Conservation (phyloP, 257 asterid genomes). For the Solanum bukasovii region DNA sequence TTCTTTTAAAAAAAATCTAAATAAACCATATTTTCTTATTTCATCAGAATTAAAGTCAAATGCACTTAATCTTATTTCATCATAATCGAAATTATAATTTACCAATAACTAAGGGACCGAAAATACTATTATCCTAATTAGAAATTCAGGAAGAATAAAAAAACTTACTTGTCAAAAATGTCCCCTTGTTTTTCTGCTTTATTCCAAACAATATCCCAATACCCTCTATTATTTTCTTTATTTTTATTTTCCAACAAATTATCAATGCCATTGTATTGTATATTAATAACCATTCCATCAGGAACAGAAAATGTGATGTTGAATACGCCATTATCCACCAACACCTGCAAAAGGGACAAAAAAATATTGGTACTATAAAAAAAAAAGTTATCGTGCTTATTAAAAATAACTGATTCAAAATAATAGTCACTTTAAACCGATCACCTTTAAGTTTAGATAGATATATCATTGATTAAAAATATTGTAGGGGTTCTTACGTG, state of each 20-base stretch:
- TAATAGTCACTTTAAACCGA: neutral
- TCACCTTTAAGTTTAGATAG: neutral
- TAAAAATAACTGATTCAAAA: neutral
- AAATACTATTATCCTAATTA: neutral
- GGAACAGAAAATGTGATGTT: constrained; percentile 51
- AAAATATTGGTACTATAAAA: neutral
- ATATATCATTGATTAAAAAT: neutral
- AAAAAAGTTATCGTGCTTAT: neutral
- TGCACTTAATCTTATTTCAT: neutral
- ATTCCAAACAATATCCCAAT: constrained; percentile 85
- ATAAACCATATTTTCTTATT: neutral
- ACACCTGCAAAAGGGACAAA: constrained; percentile 21
- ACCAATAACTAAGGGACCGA: neutral
- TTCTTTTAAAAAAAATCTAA: neutral
- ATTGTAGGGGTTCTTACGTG: constrained; percentile 7
- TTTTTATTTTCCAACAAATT: constrained; percentile 41
- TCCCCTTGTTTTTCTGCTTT: constrained; percentile 13
- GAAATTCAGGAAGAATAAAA: neutral
- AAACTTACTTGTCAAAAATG: constrained; percentile 31
- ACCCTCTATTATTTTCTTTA: constrained; percentile 53
- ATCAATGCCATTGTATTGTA: constrained; percentile 52
- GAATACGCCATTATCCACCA: constrained; percentile 57
- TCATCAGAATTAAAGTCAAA: neutral
- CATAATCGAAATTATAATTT: neutral
- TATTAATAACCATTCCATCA: constrained; percentile 39